Base-by-base conservation (phyloP, 352 stramenopile species). In the Phytophthora sojae region DNA sequence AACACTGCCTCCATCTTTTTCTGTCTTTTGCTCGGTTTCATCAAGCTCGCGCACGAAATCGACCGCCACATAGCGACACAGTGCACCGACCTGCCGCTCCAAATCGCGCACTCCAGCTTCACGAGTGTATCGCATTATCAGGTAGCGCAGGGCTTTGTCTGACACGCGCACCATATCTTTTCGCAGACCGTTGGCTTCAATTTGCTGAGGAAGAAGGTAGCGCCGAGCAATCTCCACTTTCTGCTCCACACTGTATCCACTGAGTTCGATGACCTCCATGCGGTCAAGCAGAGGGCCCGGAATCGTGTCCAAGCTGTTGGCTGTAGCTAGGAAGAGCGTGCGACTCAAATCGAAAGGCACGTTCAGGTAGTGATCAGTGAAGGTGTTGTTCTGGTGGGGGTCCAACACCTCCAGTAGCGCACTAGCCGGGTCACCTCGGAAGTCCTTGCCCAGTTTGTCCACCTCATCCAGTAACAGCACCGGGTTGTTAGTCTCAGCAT, bases 391-490 rank as follows among this genome's bases (percentile, higher is more conserved):
- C 67, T 96, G 90, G 58, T 94, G 82, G 30, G 90, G 90, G 44
- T 96, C 90, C 26, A 96, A 77, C n/a, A 96, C 87, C 75, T 96
- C 90, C 19, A 96, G 71, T 35, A 96, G 75, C 35, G 90, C 90
- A 63, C 79, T 91, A 1, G 79, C 78, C 23, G 85, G 85, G 35
- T 93, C 82, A 0, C 84, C 83, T 44, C 85, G 83, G 51, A 91
- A 90, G 44, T 91, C 85, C 49, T 91, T 91, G 44, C 85, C 83
- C 49, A 95, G 73, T 67, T 95, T 95, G 75, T 95, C 88, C 25
- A 95, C 85, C 60, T 99, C 97, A 61, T 96, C 90, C 29, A 96
- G 68, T 32, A 96, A 64, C 6, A 96, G 58, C 37, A 97, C 86
- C 0, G 89, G 88, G 59, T 96, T 95, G 59, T 82, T 82, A 17